Base-by-base conservation (phyloP, 768 basidiomycete species). In the Clitopilus hobsonii region DNA sequence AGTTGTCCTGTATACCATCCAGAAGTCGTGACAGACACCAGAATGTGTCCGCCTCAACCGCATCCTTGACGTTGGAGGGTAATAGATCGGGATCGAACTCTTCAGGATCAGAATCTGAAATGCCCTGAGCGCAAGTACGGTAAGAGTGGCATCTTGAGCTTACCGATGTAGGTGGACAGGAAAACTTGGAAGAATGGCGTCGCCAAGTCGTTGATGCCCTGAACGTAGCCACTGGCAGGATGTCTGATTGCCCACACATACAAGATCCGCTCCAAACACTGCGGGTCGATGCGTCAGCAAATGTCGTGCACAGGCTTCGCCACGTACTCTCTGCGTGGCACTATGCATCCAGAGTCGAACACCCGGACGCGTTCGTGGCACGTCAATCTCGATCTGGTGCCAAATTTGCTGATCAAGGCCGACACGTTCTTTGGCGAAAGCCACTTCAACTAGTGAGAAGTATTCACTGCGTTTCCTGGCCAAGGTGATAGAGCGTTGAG, bases 221-320 rank as follows among this genome's bases (percentile, higher is more conserved):
- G 97, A 5, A 99, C 97, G 70, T 99, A 98, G 8, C 97, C 97
- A 57, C 91, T 94, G 3, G 97, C 96, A 0, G 97, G 97, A 74
- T 98, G 97, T 60, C 97, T 84, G 65, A 98, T 97, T 11, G 97
- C 97, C 96, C 97, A 98, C 16, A 99, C 95, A 62, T 98, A 99
- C 27, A 99, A 74, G 56, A 99, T 94, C 51, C 94, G 81, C 71
- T 98, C 97, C 36, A 99, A 75, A 63, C 91, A 86, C 94, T 96
- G 53, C 41, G 51, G 56, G 41, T 45, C 52, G 50, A 23, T 5
- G 49, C 18, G 50, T 18, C 25, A 52, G 36, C 6, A 16, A 10
- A 51, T 30, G 8, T n/a, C 1, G n/a, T n/a, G n/a, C n/a, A n/a
- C n/a, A n/a, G n/a, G n/a, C n/a, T n/a, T n/a, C n/a, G n/a, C n/a